A percentile compares a stretch with the other conserved stretches of the same genome.
Evolutionary conservation across 192 early-diverging fungal genomes (phyloP).

Genomic region (Entomortierella lignicola): DNA sequence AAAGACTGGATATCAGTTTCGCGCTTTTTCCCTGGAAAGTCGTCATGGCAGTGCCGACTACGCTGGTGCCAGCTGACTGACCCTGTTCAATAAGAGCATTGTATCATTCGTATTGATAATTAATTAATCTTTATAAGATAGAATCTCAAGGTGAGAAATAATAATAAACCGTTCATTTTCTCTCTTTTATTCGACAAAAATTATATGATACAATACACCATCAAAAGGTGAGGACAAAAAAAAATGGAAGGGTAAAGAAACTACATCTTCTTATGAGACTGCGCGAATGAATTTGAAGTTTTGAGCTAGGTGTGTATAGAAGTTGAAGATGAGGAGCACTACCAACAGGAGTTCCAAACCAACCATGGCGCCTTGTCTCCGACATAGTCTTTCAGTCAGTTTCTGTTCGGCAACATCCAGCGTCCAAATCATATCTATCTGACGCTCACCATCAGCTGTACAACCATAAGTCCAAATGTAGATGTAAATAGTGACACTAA

Average conservation of each 20-base stretch:
- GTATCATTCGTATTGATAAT: no score
- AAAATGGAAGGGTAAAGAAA: not conserved
- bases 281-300: conserved; percentile 50
- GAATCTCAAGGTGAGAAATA: no score
- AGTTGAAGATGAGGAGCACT: conserved; percentile 45
- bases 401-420: conserved; percentile 12
- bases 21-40: conserved; percentile 47
- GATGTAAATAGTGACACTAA: conserved; percentile 44
- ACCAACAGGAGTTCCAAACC: conserved; percentile 44
- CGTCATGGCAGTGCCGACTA: conserved; percentile 48
- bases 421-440: conserved; percentile 22
- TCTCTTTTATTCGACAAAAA: not conserved
- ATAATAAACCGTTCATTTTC: no score
- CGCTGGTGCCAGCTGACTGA: conserved; percentile 50
- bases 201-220: conserved; percentile 1
- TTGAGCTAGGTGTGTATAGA: conserved; percentile 44
- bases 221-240: conserved; percentile 5
- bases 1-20: conserved; percentile 19
- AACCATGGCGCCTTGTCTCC: conserved; percentile 48
- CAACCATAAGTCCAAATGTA: conserved; percentile 54
- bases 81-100: not conserved
- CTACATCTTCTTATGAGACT: conserved; percentile 1
- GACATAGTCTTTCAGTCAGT: conserved; percentile 21
- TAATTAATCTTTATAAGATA: no score
- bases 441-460: conserved; percentile 9